phyloP scores from a whole-genome alignment of 1,284 basidiomycete species.

The Schizophyllum amplum region DNA sequence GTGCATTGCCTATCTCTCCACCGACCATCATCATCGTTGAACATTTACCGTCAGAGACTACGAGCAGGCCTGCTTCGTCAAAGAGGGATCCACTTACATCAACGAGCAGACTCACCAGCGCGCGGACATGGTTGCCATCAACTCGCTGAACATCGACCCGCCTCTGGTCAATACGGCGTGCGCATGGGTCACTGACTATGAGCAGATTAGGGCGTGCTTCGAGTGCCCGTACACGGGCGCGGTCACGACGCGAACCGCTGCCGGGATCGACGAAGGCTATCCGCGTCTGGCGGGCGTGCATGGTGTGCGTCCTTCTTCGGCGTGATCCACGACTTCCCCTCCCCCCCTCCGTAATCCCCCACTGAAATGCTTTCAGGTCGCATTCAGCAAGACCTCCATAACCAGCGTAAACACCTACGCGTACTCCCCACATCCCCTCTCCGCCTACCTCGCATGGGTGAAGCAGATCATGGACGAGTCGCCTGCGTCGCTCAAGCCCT shows the following conservation, averaged over 20 bases:
- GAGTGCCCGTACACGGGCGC: constrained; percentile 61
- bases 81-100: no score
- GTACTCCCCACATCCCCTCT: constrained; percentile 68
- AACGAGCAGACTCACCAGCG: no score
- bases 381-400: constrained; percentile 37
- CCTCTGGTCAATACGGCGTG: constrained; percentile 69
- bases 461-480: constrained; percentile 35
- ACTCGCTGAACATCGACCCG: constrained; percentile 39
- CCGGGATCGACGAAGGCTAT: constrained; percentile 15
- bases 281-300: not conserved
- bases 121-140: not conserved
- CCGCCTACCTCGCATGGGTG: constrained; percentile 56
- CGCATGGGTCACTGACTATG: constrained; percentile 64
- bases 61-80: no score
- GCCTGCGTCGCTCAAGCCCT: constrained; percentile 40
- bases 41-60: no score
- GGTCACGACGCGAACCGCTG: constrained; percentile 70
- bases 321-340: not conserved
- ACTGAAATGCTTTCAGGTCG: no score
- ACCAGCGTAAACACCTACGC: constrained; percentile 74
- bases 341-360: not conserved
- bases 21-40: no score
- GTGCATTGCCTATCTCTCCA: no score
- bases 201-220: constrained; percentile 57
- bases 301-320: not conserved